Evolutionary conservation across 129 eudicot genomes (phyloP).

Genomic region (Erigeron canadensis): DNA sequence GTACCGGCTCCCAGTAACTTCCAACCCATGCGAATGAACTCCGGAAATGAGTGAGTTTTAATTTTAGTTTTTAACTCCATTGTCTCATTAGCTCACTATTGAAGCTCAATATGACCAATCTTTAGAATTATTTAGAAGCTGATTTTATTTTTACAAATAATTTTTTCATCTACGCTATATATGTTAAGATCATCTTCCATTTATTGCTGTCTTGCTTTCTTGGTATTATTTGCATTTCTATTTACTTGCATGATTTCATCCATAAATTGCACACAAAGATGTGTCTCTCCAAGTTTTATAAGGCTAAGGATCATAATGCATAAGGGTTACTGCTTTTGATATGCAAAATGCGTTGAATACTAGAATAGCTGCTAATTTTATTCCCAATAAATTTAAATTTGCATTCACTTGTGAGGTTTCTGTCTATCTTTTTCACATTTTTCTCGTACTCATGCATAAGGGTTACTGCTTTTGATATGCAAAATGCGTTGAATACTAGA

Average conservation of each 20-base stretch:
- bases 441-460: too few relatives aligned
- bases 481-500: too few relatives aligned
- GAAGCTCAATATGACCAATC: constrained; percentile 5
- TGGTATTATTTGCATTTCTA: background rate
- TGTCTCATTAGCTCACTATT: background rate
- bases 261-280: too few relatives aligned
- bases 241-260: background rate
- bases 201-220: background rate
- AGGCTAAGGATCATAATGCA: too few relatives aligned
- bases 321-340: too few relatives aligned
- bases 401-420: too few relatives aligned
- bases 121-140: background rate
- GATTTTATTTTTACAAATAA: background rate
- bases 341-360: too few relatives aligned
- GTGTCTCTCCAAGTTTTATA: too few relatives aligned
- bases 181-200: constrained; percentile 2
- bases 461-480: too few relatives aligned
- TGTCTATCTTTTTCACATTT: too few relatives aligned
- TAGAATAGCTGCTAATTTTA: too few relatives aligned
- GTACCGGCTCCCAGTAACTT: constrained; percentile 89
- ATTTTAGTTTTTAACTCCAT: background rate
- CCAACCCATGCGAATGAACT: constrained; percentile 85
- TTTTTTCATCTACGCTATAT: background rate
- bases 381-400: too few relatives aligned
- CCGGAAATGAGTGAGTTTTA: constrained; percentile 63